Conservation (phyloP, 805 yeast genomes). For the Myxozyma geophila region DNA sequence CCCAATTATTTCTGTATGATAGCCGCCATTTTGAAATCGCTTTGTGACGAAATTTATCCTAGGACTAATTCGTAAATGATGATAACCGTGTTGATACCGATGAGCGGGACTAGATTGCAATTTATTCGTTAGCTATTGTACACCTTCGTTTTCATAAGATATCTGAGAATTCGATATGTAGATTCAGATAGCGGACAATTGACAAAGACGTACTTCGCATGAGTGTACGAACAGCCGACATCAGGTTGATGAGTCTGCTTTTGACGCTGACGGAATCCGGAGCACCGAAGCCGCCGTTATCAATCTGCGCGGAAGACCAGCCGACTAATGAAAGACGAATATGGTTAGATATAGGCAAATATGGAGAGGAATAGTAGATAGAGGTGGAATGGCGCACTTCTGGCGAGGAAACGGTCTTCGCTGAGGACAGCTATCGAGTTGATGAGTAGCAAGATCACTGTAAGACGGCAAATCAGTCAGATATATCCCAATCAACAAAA, state of each 20-base stretch:
- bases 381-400: slow-evolving; percentile 50
- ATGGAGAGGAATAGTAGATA: background rate
- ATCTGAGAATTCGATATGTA: background rate
- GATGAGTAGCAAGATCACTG: slow-evolving; percentile 54
- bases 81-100: slow-evolving; percentile 66
- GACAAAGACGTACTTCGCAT: slow-evolving; percentile 57
- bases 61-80: slow-evolving; percentile 70
- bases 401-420: slow-evolving; percentile 75
- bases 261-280: slow-evolving; percentile 54
- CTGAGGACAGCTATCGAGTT: slow-evolving; percentile 79
- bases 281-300: slow-evolving; percentile 51
- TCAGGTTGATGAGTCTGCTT: slow-evolving; percentile 63
- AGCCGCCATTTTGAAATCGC: background rate
- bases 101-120: slow-evolving; percentile 60
- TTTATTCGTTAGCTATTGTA: background rate
- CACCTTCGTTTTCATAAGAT: background rate
- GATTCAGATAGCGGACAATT: background rate
- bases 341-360: background rate
- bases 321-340: slow-evolving; percentile 48
- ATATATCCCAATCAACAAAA: background rate
- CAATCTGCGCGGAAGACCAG: slow-evolving; percentile 49
- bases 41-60: slow-evolving; percentile 51
- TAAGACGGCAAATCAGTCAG: background rate
- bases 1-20: background rate
- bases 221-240: slow-evolving; percentile 75